These are phyloP conservation scores for Skeletonema marinoi DNA, from an alignment of 108 stramenopile species.

Conservation along the genomic window DNA sequence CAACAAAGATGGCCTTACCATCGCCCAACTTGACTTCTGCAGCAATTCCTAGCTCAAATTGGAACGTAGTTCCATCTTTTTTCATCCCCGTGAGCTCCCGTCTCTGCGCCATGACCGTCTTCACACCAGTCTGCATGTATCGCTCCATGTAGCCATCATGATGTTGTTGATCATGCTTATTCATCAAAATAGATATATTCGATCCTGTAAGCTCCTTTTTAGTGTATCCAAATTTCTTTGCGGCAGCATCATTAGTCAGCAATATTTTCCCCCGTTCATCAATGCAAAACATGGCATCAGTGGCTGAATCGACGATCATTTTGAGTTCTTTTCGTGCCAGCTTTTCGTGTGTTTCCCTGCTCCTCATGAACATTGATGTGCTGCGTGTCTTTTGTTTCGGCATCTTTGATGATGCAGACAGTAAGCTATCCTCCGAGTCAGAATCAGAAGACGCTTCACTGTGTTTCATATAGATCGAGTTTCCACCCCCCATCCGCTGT, in stretches of 20 bases:
- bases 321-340: conserved; percentile 6
- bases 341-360: background rate
- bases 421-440: background rate
- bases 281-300: conserved; percentile 37
- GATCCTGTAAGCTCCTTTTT: conserved; percentile 19
- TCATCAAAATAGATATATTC: conserved; percentile 27
- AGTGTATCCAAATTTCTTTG: conserved; percentile 26
- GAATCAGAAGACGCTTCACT: background rate
- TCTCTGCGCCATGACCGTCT: conserved; percentile 20
- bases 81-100: conserved; percentile 21
- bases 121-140: conserved; percentile 23
- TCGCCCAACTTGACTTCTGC: conserved; percentile 9
- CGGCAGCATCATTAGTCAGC: conserved; percentile 30
- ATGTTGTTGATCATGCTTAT: conserved; percentile 3
- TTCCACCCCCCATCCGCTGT: background rate
- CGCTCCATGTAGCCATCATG: conserved; percentile 22
- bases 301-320: conserved; percentile 24
- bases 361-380: background rate
- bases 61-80: conserved; percentile 30
- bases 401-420: background rate
- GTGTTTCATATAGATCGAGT: background rate
- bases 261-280: conserved; percentile 19
- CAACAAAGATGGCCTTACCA: conserved; percentile 33
- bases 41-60: conserved; percentile 18
- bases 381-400: background rate